These are phyloP conservation scores for Bolboschoenoplectus hybrid DNA, from an alignment of 202 grass and related monocot species.

Conservation along the genomic window DNA sequence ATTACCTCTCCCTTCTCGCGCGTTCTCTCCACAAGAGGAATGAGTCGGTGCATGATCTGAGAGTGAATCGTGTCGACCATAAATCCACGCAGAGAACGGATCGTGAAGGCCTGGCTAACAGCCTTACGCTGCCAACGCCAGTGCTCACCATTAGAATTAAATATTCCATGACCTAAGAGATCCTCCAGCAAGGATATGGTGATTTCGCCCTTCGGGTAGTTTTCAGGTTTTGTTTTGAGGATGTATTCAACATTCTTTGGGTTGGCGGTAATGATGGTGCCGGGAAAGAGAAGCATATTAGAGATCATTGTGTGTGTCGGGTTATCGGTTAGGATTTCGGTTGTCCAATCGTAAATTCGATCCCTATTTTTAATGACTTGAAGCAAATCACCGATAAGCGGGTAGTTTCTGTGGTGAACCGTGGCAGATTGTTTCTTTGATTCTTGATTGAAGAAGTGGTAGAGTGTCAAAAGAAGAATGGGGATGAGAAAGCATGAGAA, in stretches of 20 bases:
- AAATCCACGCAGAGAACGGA: constrained; percentile 47
- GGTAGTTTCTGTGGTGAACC: constrained; percentile 48
- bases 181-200: constrained; percentile 45
- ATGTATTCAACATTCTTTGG: constrained; percentile 78
- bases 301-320: constrained; percentile 69
- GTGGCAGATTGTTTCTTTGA: not conserved
- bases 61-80: constrained; percentile 38
- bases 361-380: constrained; percentile 58
- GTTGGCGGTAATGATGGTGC: constrained; percentile 60
- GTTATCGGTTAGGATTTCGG: constrained; percentile 57
- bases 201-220: constrained; percentile 70
- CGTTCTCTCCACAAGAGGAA: constrained; percentile 43
- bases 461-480: constrained; percentile 35
- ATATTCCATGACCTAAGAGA: constrained; percentile 59
- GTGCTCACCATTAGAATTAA: constrained; percentile 60
- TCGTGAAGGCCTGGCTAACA: constrained; percentile 57
- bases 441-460: constrained; percentile 17
- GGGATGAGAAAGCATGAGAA: constrained; percentile 1
- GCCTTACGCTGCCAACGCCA: constrained; percentile 63
- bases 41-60: constrained; percentile 48
- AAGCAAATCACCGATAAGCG: constrained; percentile 63
- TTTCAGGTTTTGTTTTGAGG: constrained; percentile 54
- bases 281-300: constrained; percentile 42
- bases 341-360: constrained; percentile 74
- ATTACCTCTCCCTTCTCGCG: constrained; percentile 31